phyloP scores from a whole-genome alignment of 2,329 filamentous ascomycete species.

The Sarocladium kiliense region DNA sequence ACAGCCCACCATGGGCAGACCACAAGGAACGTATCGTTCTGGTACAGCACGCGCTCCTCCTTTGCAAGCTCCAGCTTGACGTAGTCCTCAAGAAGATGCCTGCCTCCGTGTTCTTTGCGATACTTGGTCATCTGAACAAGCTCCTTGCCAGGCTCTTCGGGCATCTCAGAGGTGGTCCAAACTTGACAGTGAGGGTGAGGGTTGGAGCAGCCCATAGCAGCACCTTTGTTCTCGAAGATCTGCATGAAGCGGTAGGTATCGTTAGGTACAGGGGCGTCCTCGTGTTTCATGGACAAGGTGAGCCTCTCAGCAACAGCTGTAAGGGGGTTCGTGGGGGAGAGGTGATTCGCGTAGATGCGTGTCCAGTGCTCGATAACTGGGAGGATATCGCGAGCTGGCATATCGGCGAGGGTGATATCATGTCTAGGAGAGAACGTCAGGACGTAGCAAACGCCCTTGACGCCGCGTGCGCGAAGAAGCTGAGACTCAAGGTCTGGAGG shows the following conservation, averaged over 20 bases:
- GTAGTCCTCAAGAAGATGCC: constrained; percentile 81
- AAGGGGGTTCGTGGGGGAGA: constrained; percentile 67
- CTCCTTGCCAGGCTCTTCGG: constrained; percentile 83
- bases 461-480: constrained; percentile 76
- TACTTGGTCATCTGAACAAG: constrained; percentile 76
- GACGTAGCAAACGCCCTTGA: constrained; percentile 95
- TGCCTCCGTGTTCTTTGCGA: constrained; percentile 62
- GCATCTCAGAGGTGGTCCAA: constrained; percentile 88
- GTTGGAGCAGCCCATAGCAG: constrained; percentile 97
- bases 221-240: constrained; percentile 98
- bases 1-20: constrained; percentile 97
- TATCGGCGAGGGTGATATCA: constrained; percentile 88
- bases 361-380: constrained; percentile 90
- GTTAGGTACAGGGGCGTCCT: constrained; percentile 43
- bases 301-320: constrained; percentile 33
- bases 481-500: constrained; percentile 62
- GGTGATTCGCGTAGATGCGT: constrained; percentile 76
- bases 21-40: constrained; percentile 79
- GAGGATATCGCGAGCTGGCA: constrained; percentile 69
- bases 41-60: constrained; percentile 78
- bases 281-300: constrained; percentile 31
- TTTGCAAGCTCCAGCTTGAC: constrained; percentile 76
- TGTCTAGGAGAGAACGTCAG: constrained; percentile 90
- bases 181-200: constrained; percentile 96
- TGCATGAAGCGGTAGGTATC: constrained; percentile 95